phyloP scores from a whole-genome alignment of 805 yeast species.

The Dipodascus albidus region DNA sequence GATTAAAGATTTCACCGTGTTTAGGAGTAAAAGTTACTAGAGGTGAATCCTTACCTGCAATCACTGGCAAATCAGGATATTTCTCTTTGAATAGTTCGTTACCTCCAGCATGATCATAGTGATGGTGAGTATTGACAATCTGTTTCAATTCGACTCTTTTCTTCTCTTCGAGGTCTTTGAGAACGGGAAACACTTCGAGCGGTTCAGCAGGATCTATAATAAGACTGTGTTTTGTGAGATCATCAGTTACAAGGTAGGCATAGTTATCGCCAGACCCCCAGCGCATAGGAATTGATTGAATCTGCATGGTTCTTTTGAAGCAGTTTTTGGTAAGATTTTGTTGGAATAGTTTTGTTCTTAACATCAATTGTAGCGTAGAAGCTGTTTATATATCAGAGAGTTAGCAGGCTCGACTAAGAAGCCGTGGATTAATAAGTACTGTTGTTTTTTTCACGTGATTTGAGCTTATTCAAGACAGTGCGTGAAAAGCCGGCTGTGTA shows the following conservation, averaged over 20 bases:
- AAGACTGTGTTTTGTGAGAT: slow-evolving; percentile 56
- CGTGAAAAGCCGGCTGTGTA: too few relatives aligned
- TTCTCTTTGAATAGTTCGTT: slow-evolving; percentile 32
- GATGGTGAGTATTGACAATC: slow-evolving; percentile 94
- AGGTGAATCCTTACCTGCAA: slow-evolving; percentile 79
- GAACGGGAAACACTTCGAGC: slow-evolving; percentile 43
- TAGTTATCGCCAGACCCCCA: slow-evolving; percentile 94
- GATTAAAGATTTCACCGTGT: slow-evolving; percentile 45
- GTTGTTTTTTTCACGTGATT: too few relatives aligned
- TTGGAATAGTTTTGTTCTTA: too few relatives aligned
- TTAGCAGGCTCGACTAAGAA: too few relatives aligned
- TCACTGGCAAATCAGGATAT: slow-evolving; percentile 45
- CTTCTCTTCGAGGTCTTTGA: slow-evolving; percentile 26
- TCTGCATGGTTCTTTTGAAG: slow-evolving; percentile 53
- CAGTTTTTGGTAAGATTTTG: neutral
- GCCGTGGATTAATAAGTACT: too few relatives aligned
- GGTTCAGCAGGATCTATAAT: slow-evolving; percentile 91
- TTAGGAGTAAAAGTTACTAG: slow-evolving; percentile 59
- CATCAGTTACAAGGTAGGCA: slow-evolving; percentile 67
- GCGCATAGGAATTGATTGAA: slow-evolving; percentile 77
- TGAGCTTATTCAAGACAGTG: too few relatives aligned
- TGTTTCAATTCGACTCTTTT: slow-evolving; percentile 45
- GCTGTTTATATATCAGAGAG: too few relatives aligned
- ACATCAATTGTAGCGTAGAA: too few relatives aligned
- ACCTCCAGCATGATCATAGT: slow-evolving; percentile 90